Evolutionary conservation across 768 basidiomycete genomes (phyloP), one percentile per base, ranked within the genome.

Genomic region (Suillus variegatus): DNA sequence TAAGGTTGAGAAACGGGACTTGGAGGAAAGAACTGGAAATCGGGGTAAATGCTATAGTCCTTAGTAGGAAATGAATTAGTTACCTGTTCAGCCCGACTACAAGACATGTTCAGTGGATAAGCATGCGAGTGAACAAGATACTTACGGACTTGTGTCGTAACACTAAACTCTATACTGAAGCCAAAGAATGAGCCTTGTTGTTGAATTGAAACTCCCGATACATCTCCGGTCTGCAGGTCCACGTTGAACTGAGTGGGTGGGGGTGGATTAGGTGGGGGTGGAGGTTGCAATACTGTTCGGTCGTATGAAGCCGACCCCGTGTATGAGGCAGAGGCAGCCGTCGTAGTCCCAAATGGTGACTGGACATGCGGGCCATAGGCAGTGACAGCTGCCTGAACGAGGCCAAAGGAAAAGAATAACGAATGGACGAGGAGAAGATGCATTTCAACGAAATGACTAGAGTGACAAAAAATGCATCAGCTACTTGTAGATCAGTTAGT

Each of bases 161-260:
- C 86, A 47, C 90, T 91, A 80, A 91, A 83, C 75, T 93, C 91
- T 46, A 93, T 83, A 4, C 88, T 90, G 72, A 93, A 92, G 4
- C 90, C 91, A 63, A 87, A 82, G 70, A 92, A 92, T 20, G 85
- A 82, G 22, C 86, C 88, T n/a, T 74, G 71, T 63, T 81, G 78
- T 4, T 74, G 72, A 58, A 83, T 82, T 1, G 81, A 81, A 44
- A 87, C 67, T 6, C 75, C 77, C 6, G 66, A 60, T 52, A 77
- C 66, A 13, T 41, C 68, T 52, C 66, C 71, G 1, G 62, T 70
- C 65, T 78, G 74, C 22, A 88, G 75, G 62, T 80, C 76, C 1
- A 89, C 67, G 14, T 74, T 74, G 67, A 87, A 88, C 38, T 80
- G 74, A 1, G 72, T 80, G 7, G 80, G 71, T 12, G 83, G 76